Evolutionary conservation across 345 rosid genomes (phyloP).

Genomic region (Eucalyptus tenuipes): DNA sequence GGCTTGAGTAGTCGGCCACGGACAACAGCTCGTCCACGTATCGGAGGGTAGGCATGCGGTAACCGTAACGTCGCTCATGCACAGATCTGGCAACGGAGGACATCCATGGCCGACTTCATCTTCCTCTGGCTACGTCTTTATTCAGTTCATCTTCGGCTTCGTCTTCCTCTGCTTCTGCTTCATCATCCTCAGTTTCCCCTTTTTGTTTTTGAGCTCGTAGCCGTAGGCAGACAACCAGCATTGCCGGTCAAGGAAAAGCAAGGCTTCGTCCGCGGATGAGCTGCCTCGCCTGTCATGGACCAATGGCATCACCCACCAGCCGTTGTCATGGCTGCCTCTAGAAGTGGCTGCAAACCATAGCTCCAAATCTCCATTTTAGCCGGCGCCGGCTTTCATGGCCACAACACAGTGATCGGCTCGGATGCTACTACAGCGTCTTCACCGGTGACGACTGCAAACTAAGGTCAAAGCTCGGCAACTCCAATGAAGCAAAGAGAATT

Average conservation of each 20-base stretch:
- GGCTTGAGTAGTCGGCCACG: background rate
- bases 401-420: background rate
- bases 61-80: background rate
- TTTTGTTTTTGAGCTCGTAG: background rate
- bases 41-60: background rate
- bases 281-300: background rate
- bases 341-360: background rate
- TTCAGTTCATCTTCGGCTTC: background rate
- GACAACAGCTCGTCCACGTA: background rate
- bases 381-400: background rate
- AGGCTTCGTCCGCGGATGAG: background rate
- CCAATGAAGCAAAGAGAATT: background rate
- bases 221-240: background rate
- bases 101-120: background rate
- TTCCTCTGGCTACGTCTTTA: background rate
- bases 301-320: no score
- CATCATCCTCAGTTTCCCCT: background rate
- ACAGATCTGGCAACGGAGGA: background rate
- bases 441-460: rapidly evolving
- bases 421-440: background rate
- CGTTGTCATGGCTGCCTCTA: background rate
- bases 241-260: background rate
- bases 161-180: background rate
- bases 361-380: background rate
- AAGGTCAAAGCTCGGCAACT: background rate